Evolutionary conservation across 805 yeast species (phyloP).

Genomic region (Wickerhamiella cacticola): DNA sequence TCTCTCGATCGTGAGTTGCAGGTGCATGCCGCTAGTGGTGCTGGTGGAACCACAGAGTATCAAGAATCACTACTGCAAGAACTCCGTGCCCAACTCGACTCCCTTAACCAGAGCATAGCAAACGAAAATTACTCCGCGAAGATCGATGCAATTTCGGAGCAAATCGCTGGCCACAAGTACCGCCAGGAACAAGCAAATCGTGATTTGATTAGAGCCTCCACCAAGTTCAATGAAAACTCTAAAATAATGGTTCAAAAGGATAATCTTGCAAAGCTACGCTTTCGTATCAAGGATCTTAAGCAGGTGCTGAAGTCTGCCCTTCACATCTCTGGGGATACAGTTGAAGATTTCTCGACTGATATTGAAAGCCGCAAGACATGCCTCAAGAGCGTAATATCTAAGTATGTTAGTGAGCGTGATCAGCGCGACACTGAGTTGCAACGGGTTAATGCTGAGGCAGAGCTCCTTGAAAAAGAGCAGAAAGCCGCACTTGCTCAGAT

Average conservation of each 20-base stretch:
- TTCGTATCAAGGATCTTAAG: neutral
- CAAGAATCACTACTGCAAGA: neutral
- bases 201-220: slow-evolving; percentile 14
- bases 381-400: too few relatives aligned
- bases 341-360: neutral
- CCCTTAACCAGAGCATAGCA: neutral
- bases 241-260: slow-evolving; percentile 16
- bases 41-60: neutral
- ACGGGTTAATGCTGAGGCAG: neutral
- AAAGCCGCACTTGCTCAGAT: neutral
- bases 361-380: too few relatives aligned
- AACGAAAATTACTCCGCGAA: neutral
- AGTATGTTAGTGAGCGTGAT: too few relatives aligned
- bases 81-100: neutral
- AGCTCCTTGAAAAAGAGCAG: neutral
- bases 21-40: neutral
- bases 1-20: neutral
- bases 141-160: neutral
- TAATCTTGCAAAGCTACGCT: slow-evolving; percentile 1
- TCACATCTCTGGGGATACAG: neutral
- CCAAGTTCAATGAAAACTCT: slow-evolving; percentile 14
- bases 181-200: neutral
- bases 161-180: neutral
- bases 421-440: neutral
- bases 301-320: neutral